A percentile compares a stretch with the other conserved stretches of the same genome.
phyloP scores from a whole-genome alignment of 495 filamentous ascomycete species.

The Neurospora intermedia region DNA sequence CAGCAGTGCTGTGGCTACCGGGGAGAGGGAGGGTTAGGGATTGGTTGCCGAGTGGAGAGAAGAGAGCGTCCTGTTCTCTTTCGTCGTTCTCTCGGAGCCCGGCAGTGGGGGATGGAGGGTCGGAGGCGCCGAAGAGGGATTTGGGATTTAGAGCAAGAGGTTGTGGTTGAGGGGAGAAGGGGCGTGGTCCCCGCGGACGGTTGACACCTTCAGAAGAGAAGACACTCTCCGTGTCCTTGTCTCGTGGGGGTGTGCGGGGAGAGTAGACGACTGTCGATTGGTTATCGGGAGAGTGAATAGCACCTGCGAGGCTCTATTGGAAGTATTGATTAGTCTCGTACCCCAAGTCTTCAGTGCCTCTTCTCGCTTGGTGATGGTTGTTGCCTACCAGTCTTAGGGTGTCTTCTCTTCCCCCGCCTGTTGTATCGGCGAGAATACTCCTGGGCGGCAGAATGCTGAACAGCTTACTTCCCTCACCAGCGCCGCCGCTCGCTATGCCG shows the following conservation, averaged over 20 bases:
- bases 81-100: background rate
- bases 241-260: background rate
- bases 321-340: constrained; percentile 32
- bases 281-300: constrained; percentile 10
- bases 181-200: constrained; percentile 34
- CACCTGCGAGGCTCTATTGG: constrained; percentile 36
- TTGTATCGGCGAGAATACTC: constrained; percentile 39
- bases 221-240: constrained; percentile 35
- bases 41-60: background rate
- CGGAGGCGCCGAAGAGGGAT: constrained; percentile 15
- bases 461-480: constrained; percentile 35
- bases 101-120: background rate
- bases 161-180: constrained; percentile 43
- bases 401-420: constrained; percentile 7
- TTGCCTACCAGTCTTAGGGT: constrained; percentile 10
- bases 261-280: background rate
- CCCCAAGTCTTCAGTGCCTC: constrained; percentile 33
- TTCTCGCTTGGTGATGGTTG: constrained; percentile 12
- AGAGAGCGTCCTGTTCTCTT: background rate
- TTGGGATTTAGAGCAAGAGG: constrained; percentile 29
- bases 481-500: constrained; percentile 9
- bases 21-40: background rate
- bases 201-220: constrained; percentile 38
- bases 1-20: background rate
- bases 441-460: constrained; percentile 49